A percentile compares a stretch with the other conserved stretches of the same genome.
phyloP scores from a whole-genome alignment of 1,284 basidiomycete genomes.

The Meira nashicola region DNA sequence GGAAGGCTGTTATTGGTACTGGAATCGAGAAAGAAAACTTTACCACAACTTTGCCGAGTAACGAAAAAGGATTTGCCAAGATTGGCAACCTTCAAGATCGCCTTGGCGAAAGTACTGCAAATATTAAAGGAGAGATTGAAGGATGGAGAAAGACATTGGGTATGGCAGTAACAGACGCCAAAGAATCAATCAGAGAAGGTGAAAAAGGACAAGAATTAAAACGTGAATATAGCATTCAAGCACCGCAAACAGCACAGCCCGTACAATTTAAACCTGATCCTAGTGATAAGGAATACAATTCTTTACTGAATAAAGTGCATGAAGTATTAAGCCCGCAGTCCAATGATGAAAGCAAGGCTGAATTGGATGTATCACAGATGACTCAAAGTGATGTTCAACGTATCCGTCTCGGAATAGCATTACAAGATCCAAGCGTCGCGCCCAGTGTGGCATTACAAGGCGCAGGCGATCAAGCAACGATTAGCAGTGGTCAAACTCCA shows the following conservation, averaged over 20 bases:
- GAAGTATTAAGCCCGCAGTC: constrained; percentile 16
- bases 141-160: constrained; percentile 22
- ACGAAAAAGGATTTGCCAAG: constrained; percentile 17
- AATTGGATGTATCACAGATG: not conserved
- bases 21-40: constrained; percentile 20
- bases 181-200: not conserved
- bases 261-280: constrained; percentile 25
- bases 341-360: not conserved
- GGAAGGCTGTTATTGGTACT: constrained; percentile 57
- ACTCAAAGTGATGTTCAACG: not conserved
- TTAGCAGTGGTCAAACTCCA: not conserved
- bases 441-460: not conserved
- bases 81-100: constrained; percentile 33
- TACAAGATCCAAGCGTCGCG: constrained; percentile 6
- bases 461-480: not conserved
- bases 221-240: constrained; percentile 11
- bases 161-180: not conserved
- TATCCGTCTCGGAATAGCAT: not conserved
- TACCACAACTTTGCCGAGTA: constrained; percentile 17
- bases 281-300: constrained; percentile 28
- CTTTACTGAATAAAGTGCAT: constrained; percentile 30
- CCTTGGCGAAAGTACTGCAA: constrained; percentile 36
- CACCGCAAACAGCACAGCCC: constrained; percentile 9
- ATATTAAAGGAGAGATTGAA: constrained; percentile 44
- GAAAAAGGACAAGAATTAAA: not conserved